A percentile compares a stretch with the other conserved stretches of the same genome.
phyloP scores from a whole-genome alignment of 2,329 filamentous ascomycete genomes.

The Alternaria novae-zelandiae region DNA sequence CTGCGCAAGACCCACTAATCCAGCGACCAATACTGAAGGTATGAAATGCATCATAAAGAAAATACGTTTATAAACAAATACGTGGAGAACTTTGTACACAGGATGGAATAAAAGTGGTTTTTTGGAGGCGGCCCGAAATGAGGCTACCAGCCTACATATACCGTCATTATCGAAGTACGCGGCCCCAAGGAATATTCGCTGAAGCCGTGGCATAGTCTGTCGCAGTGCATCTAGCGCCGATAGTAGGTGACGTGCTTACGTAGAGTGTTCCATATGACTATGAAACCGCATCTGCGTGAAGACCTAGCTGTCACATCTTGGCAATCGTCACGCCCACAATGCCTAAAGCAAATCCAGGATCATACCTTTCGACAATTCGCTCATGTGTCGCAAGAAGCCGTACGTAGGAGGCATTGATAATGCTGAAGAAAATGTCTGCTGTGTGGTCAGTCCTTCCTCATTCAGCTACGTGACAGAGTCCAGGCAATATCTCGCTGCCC shows the following conservation, averaged over 20 bases:
- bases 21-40: conserved; percentile 30
- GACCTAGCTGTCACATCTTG: conserved; percentile 25
- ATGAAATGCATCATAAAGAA: conserved; percentile 30
- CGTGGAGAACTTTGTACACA: background rate
- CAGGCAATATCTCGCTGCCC: background rate
- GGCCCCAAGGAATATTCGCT: conserved; percentile 22
- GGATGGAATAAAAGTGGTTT: background rate
- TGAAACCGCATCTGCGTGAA: conserved; percentile 44
- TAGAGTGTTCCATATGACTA: conserved; percentile 15
- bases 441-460: background rate
- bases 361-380: background rate
- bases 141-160: conserved; percentile 20
- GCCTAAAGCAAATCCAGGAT: conserved; percentile 4
- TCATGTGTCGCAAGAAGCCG: background rate
- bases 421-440: background rate
- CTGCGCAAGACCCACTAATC: conserved; percentile 32
- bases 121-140: background rate
- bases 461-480: background rate
- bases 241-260: conserved; percentile 21
- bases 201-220: conserved; percentile 27
- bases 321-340: conserved; percentile 23
- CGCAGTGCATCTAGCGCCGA: conserved; percentile 23
- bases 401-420: background rate
- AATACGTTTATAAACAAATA: background rate
- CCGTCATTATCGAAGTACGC: conserved; percentile 23